Base-by-base conservation (phyloP, 2,329 filamentous ascomycete genomes). In the Exophiala phaeomuriformis region DNA sequence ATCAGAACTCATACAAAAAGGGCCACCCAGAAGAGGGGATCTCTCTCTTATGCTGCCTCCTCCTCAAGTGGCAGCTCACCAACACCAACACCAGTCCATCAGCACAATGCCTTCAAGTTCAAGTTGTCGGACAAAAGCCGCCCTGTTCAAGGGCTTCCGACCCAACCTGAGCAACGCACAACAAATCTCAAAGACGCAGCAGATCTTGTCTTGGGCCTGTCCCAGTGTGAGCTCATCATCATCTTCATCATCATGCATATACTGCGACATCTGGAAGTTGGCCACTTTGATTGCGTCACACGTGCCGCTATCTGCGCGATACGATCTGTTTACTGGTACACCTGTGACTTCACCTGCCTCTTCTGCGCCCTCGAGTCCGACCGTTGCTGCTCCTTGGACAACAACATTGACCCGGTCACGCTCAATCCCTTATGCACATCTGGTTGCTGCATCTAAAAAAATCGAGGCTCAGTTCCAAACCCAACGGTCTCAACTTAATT, bases 251-350 rank as follows among this genome's bases (percentile, higher is more conserved):
- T 12, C 36, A 32, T 63, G 61, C 50, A 61, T 63, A 47, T 61
- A 59, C 56, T 63, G 61, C 39, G 60, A 63, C 40, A 60, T 63
- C 51, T 63, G 61, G 61, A 59, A 60, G 48, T 50, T 63, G 29
- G 60, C 61, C 19, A 56, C 60, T 33, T 52, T 63, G 36, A 53
- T 62, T 42, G 56, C 56, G 30, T 58, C 58, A 10, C 60, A 61
- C 42, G 53, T 56, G 19, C 56, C 60, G 27, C 52, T 63, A 7
- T 53, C 56, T 9, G 43, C 51, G 29, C 58, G 58, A 33, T 62
- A 62, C 55, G 58, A 57, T 35, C 52, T 61, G 2, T 28, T 7
- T 8, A 52, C 56, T 4, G 48, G 42, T 31, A 51, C 58, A 30
- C 58, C 56, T 8, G 48, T 47, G n/a, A 53, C 32, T 43, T 56